Percentiles rank a stretch among this genome's conserved stretches.
Evolutionary conservation across 208 protist genomes (phyloP).

Genomic region (Acanthamoeba triangularis): DNA sequence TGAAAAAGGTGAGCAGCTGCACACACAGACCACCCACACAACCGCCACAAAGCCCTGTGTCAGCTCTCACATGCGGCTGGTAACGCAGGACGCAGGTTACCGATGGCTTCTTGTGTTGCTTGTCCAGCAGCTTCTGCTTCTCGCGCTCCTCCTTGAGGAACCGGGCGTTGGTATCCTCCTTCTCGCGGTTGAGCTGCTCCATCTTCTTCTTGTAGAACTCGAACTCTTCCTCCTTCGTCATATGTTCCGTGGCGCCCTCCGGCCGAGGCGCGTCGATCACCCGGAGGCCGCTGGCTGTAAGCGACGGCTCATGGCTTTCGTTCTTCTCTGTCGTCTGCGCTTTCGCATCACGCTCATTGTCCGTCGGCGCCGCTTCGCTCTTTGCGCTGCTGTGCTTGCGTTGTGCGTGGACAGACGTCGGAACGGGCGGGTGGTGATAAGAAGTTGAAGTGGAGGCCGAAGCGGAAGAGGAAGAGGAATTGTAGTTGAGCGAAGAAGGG

Average conservation of each 20-base stretch:
- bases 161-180: neutral
- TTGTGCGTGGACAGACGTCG: neutral
- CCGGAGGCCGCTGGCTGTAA: neutral
- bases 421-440: neutral
- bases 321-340: neutral
- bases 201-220: slow-evolving; percentile 13
- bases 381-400: neutral
- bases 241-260: neutral
- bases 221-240: slow-evolving; percentile 33
- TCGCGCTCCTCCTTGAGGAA: neutral
- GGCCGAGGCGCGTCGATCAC: slow-evolving; percentile 24
- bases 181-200: slow-evolving; percentile 28
- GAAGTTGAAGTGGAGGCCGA: neutral
- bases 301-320: neutral
- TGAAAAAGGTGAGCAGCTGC: slow-evolving; percentile 22
- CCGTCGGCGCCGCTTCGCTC: neutral
- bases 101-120: slow-evolving; percentile 19
- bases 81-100: neutral
- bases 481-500: neutral
- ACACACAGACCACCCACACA: neutral
- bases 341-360: neutral
- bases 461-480: neutral
- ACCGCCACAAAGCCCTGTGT: too few species aligned
- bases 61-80: neutral
- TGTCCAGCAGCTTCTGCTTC: slow-evolving; percentile 25